These are phyloP conservation scores for Marsdenia floribunda DNA, from an alignment of 257 asterid species.

Conservation along the genomic window DNA sequence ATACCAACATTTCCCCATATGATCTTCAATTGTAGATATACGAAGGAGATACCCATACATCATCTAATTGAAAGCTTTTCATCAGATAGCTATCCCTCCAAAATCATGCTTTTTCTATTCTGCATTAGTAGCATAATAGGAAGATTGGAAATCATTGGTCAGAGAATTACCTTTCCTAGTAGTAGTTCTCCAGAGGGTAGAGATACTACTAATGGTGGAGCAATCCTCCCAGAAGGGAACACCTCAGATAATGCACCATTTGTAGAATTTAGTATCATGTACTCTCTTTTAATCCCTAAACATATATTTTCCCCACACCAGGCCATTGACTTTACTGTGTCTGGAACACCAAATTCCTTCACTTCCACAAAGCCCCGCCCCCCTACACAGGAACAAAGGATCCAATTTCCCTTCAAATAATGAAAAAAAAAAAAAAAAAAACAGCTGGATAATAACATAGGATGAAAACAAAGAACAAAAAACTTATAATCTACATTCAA, in stretches of 20 bases:
- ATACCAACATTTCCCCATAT: not conserved
- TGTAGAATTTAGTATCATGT: constrained; percentile 66
- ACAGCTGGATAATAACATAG: no score
- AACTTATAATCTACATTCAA: not conserved
- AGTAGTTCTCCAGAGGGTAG: constrained; percentile 93
- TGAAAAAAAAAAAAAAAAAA: no score
- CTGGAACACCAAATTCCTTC: constrained; percentile 89
- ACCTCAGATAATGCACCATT: constrained; percentile 87
- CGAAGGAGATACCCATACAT: not conserved
- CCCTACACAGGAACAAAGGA: constrained; percentile 40
- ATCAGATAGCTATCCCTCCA: not conserved
- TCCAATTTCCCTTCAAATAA: not conserved
- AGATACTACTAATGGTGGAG: constrained; percentile 87
- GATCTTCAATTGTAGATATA: not conserved
- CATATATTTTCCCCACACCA: constrained; percentile 99
- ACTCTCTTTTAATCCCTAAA: constrained; percentile 80
- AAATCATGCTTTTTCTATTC: not conserved
- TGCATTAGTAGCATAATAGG: not conserved
- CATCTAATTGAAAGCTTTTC: not conserved
- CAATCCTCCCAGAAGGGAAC: constrained; percentile 90
- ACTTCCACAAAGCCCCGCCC: constrained; percentile 97
- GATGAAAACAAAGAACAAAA: not conserved
- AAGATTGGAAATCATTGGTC: not conserved
- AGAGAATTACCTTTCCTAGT: constrained; percentile 67
- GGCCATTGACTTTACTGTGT: constrained; percentile 81